Conservation (phyloP, 202 grass and related monocot species). For the Zoysia matrella region DNA sequence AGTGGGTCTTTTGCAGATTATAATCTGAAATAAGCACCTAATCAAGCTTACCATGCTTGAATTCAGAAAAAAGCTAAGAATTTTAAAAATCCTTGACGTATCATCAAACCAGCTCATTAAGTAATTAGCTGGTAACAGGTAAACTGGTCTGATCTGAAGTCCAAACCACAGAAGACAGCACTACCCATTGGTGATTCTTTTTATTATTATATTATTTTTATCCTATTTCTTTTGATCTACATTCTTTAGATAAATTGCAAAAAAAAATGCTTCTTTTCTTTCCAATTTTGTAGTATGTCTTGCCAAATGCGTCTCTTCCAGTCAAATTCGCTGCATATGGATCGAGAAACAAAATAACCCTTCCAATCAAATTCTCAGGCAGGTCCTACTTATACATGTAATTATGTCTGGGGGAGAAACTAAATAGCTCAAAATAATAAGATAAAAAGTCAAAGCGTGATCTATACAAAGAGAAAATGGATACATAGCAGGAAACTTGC, state of each 20-base stretch:
- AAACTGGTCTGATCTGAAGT: constrained; percentile 1
- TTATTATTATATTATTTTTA: not conserved
- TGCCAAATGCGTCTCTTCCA: not conserved
- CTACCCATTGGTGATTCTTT: not conserved
- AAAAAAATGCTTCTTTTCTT: not conserved
- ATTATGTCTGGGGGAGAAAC: not conserved
- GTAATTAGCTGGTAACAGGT: not conserved
- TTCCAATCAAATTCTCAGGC: not conserved
- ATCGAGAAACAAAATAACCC: not conserved
- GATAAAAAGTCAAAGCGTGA: not conserved
- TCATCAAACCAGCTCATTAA: not conserved
- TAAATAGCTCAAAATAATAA: not conserved
- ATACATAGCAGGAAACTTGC: not conserved
- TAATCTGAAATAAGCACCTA: no score
- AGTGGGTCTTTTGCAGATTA: no score
- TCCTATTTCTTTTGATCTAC: not conserved
- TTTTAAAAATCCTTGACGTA: not conserved
- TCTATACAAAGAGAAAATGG: not conserved
- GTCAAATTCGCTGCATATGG: no score
- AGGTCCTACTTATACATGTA: not conserved
- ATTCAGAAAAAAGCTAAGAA: not conserved
- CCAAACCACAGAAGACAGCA: not conserved
- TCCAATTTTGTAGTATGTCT: not conserved
- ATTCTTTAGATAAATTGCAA: not conserved
- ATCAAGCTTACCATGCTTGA: not conserved